Conservation (phyloP, 2,329 filamentous ascomycete species). For the Colletotrichum chrysophilum region DNA sequence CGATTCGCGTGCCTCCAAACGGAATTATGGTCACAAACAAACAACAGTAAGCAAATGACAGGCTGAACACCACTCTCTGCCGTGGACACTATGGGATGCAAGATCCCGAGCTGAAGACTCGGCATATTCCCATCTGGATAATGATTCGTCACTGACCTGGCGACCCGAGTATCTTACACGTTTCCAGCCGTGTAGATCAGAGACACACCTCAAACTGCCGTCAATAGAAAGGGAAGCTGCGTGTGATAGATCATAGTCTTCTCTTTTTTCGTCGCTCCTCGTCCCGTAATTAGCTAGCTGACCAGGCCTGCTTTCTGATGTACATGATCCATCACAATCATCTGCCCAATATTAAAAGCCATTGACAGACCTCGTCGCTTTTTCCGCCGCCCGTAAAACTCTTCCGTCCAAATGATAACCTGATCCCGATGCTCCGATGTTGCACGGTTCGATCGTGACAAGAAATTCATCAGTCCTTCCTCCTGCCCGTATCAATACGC, state of each 20-base stretch:
- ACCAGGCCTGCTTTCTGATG: slow-evolving; percentile 19
- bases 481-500: slow-evolving; percentile 5
- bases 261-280: slow-evolving; percentile 10
- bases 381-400: neutral
- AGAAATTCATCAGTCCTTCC: neutral
- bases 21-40: neutral
- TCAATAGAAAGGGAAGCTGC: neutral
- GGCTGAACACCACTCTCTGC: neutral
- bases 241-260: slow-evolving; percentile 11
- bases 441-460: neutral
- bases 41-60: neutral
- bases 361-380: slow-evolving; percentile 4
- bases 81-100: neutral
- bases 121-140: neutral
- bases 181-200: neutral
- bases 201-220: neutral
- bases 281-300: slow-evolving; percentile 18
- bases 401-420: neutral
- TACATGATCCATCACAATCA: slow-evolving; percentile 17
- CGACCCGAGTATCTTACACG: neutral
- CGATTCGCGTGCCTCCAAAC: neutral
- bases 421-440: neutral
- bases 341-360: slow-evolving; percentile 17
- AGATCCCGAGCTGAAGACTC: neutral
- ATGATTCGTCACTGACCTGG: neutral